Evolutionary conservation across 1,139 yeast genomes (phyloP).

Genomic region (Meyerozyma elateridarum): DNA sequence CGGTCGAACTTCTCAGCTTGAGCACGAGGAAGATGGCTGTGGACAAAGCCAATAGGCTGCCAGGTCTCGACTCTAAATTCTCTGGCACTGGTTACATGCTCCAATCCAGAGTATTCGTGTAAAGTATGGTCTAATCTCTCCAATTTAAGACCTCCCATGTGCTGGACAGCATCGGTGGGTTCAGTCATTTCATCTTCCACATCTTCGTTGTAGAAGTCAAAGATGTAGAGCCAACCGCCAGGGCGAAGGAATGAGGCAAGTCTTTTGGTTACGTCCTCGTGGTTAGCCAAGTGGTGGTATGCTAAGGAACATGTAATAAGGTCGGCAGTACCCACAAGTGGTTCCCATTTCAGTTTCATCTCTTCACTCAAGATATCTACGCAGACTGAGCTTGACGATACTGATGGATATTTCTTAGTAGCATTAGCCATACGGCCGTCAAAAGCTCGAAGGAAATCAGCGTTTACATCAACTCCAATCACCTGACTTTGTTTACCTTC

Average conservation of each 20-base stretch:
- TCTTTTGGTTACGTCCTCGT: conserved; percentile 26
- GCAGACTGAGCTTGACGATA: too few species aligned
- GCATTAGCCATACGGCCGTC: too few species aligned
- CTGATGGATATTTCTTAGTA: too few species aligned
- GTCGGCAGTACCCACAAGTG: conserved; percentile 24
- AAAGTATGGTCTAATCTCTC: neutral
- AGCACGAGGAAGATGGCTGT: neutral
- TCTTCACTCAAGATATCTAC: conserved; percentile 28
- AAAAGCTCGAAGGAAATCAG: too few species aligned
- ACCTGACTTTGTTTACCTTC: conserved; percentile 15
- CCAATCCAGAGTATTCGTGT: neutral
- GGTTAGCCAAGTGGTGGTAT: conserved; percentile 37
- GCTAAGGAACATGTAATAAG: conserved; percentile 33
- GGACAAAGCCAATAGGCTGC: neutral
- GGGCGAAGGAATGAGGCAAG: conserved; percentile 29
- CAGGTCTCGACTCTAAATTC: neutral
- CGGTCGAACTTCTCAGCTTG: neutral
- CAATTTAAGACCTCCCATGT: neutral
- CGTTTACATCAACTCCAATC: conserved; percentile 36
- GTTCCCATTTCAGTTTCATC: conserved; percentile 13
- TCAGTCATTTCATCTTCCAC: conserved; percentile 15
- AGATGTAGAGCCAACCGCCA: conserved; percentile 30
- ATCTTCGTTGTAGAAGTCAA: conserved; percentile 35
- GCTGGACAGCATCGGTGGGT: neutral
- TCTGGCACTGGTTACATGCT: neutral